Evolutionary conservation across 495 filamentous ascomycete species (phyloP).

Genomic region (Neurospora sp.): DNA sequence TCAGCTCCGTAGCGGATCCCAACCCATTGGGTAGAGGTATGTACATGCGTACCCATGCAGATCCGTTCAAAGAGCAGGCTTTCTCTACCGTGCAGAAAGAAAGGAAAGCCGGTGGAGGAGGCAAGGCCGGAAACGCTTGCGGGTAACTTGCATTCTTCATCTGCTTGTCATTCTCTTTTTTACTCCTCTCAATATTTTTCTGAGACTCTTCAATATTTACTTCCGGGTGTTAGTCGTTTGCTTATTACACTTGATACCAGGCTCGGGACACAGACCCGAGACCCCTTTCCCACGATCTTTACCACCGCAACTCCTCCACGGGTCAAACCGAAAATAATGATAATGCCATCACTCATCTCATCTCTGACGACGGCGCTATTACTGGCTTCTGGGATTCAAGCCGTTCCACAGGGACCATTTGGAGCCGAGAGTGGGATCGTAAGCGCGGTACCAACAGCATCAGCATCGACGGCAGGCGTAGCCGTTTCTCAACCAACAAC

Average conservation of each 20-base stretch:
- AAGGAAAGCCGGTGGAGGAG: background rate
- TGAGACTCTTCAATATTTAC: background rate
- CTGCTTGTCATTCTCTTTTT: background rate
- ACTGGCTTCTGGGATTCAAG: constrained; percentile 14
- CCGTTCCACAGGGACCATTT: constrained; percentile 13
- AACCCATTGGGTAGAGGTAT: background rate
- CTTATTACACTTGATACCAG: background rate
- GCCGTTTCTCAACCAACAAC: background rate
- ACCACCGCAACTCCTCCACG: background rate
- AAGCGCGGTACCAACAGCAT: background rate
- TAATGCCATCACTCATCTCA: constrained; percentile 18
- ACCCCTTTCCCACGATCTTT: background rate
- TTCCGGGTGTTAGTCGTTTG: background rate
- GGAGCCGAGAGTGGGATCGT: background rate
- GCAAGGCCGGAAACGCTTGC: background rate
- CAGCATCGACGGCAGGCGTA: background rate
- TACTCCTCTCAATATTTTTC: background rate
- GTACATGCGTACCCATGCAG: background rate
- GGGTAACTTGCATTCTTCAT: background rate
- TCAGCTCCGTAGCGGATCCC: background rate
- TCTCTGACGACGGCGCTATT: constrained; percentile 12
- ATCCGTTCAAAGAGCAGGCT: background rate
- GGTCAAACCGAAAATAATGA: constrained; percentile 8
- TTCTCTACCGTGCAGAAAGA: background rate
- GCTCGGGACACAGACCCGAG: background rate